These are phyloP conservation scores for Pleurotus cornucopiae DNA, from an alignment of 768 basidiomycete genomes.

Conservation along the genomic window DNA sequence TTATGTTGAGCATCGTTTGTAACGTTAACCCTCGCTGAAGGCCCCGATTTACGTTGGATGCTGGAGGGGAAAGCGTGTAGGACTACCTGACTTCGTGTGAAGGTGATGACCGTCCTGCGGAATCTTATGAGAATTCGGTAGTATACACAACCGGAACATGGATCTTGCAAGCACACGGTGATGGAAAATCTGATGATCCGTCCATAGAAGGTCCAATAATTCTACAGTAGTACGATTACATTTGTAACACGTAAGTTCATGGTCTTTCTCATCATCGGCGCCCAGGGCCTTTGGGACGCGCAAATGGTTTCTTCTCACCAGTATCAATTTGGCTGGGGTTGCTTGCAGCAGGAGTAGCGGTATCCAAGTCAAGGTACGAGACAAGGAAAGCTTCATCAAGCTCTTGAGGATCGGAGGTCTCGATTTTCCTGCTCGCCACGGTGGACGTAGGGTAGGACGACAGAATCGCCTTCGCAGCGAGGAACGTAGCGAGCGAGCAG, in stretches of 20 bases:
- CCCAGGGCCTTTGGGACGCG: constrained; percentile 65
- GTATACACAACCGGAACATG: constrained; percentile 1
- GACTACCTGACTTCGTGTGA: background rate
- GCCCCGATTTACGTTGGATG: background rate
- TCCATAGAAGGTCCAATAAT: background rate
- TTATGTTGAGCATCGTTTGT: background rate
- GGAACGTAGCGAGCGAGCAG: constrained; percentile 52
- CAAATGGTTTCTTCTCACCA: constrained; percentile 49
- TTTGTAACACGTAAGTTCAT: background rate
- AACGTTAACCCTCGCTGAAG: background rate
- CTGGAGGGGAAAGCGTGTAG: background rate
- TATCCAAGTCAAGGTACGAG: constrained; percentile 47
- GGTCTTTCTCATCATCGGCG: constrained; percentile 37
- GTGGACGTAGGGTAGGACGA: constrained; percentile 34
- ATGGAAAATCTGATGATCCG: background rate
- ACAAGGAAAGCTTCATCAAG: constrained; percentile 60
- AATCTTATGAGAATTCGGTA: too few species aligned
- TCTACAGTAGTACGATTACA: background rate
- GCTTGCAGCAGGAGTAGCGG: constrained; percentile 6
- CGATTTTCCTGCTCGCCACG: constrained; percentile 61
- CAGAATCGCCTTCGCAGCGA: constrained; percentile 50
- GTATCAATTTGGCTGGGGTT: constrained; percentile 9
- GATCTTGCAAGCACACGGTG: background rate
- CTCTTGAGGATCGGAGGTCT: constrained; percentile 79
- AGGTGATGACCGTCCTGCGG: background rate